These are phyloP conservation scores for Fusarium longipes DNA, from an alignment of 2,329 filamentous ascomycete species.

Conservation along the genomic window DNA sequence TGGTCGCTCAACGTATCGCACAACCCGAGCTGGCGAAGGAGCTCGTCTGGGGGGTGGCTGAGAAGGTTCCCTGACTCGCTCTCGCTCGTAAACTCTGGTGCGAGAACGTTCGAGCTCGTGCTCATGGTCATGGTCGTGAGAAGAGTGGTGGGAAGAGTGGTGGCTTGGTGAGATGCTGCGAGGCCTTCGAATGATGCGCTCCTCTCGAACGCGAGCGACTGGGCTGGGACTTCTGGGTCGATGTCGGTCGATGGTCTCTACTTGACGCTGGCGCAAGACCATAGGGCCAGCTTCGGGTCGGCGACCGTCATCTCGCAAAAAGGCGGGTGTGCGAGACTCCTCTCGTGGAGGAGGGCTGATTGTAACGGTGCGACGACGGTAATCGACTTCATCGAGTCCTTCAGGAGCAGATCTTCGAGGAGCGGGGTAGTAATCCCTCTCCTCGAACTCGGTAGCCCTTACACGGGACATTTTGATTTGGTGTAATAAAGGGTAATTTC, in stretches of 20 bases:
- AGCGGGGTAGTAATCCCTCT: constrained; percentile 57
- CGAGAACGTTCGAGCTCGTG: constrained; percentile 54
- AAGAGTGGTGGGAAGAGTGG: constrained; percentile 41
- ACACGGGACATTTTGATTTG: constrained; percentile 45
- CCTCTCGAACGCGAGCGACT: constrained; percentile 54
- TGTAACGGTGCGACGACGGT: constrained; percentile 49
- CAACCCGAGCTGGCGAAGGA: constrained; percentile 51
- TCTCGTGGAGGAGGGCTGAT: constrained; percentile 59
- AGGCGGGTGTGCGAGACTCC: constrained; percentile 61
- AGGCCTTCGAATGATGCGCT: constrained; percentile 57
- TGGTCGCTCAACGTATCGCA: constrained; percentile 56
- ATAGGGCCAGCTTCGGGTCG: constrained; percentile 62
- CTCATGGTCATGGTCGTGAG: constrained; percentile 47
- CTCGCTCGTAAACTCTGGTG: constrained; percentile 42
- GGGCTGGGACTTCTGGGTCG: constrained; percentile 59
- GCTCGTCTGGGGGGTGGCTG: constrained; percentile 54
- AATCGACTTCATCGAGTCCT: constrained; percentile 52
- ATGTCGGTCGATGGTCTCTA: constrained; percentile 65
- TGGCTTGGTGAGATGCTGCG: constrained; percentile 56
- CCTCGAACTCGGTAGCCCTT: constrained; percentile 57
- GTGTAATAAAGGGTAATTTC: constrained; percentile 12
- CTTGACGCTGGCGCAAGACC: constrained; percentile 65
- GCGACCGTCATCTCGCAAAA: constrained; percentile 63
- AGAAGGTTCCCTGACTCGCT: constrained; percentile 54
- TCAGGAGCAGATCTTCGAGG: constrained; percentile 52